These are phyloP conservation scores for Phytopythium chamaehyphon DNA, from an alignment of 352 stramenopile genomes.

Conservation along the genomic window DNA sequence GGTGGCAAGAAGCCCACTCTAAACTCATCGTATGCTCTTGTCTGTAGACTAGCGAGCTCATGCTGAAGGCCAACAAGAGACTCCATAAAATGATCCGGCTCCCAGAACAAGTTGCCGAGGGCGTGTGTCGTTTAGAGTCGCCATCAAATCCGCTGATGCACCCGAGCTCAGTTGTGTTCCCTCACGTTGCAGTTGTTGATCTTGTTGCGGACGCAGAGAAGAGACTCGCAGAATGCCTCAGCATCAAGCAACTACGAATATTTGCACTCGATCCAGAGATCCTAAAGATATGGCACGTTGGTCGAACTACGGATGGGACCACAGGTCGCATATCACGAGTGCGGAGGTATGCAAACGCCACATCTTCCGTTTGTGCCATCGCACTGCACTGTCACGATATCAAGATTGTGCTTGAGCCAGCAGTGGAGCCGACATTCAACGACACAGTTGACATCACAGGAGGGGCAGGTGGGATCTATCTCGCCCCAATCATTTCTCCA, in stretches of 20 bases:
- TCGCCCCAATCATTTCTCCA: constrained; percentile 49
- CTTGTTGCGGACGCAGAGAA: constrained; percentile 52
- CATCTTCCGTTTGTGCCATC: constrained; percentile 55
- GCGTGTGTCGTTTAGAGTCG: constrained; percentile 9
- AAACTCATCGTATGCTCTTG: too few species aligned
- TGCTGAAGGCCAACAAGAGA: constrained; percentile 59
- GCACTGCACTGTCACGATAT: constrained; percentile 17
- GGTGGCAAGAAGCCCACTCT: too few species aligned
- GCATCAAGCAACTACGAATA: constrained; percentile 59
- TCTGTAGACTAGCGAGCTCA: constrained; percentile 25
- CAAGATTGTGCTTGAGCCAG: constrained; percentile 35
- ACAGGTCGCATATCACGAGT: constrained; percentile 20
- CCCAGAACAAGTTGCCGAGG: constrained; percentile 34
- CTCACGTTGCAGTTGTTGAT: constrained; percentile 15
- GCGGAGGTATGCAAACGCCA: constrained; percentile 55
- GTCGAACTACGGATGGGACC: constrained; percentile 1
- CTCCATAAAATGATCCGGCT: constrained; percentile 52
- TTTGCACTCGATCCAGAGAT: constrained; percentile 54
- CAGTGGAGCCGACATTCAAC: constrained; percentile 55
- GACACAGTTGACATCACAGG: constrained; percentile 65
- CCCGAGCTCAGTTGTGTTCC: neutral
- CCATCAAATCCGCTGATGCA: neutral
- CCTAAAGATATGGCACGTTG: constrained; percentile 50
- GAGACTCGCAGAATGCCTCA: constrained; percentile 52
- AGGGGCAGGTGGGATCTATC: constrained; percentile 49